Percentiles rank a stretch among this genome's conserved stretches.
These are phyloP conservation scores for Kandelia obovata DNA, from an alignment of 345 rosid species.

Conservation along the genomic window DNA sequence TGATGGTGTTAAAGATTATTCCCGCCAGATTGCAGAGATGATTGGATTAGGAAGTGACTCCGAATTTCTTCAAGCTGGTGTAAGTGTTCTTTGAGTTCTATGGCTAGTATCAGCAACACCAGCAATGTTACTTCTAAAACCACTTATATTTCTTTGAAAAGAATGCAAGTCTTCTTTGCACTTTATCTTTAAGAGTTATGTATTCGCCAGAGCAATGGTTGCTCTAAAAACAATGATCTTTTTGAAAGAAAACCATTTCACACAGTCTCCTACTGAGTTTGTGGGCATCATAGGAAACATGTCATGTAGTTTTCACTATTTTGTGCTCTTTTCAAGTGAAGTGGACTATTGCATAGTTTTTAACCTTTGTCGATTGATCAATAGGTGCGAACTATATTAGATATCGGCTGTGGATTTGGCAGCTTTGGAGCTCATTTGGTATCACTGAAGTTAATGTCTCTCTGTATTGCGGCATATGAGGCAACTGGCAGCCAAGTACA, in stretches of 20 bases:
- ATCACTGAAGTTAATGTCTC: conserved; percentile 72
- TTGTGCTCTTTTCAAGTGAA: conserved; percentile 2
- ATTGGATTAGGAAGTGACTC: conserved; percentile 87
- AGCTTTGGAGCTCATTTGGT: conserved; percentile 95
- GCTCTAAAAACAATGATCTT: no score
- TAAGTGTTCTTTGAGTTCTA: conserved; percentile 40
- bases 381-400: conserved; percentile 74
- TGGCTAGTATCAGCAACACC: background rate
- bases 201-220: no score
- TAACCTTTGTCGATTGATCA: conserved; percentile 8
- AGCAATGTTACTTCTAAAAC: background rate
- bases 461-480: conserved; percentile 89
- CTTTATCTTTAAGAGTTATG: no score
- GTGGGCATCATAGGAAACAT: background rate
- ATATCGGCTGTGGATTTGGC: conserved; percentile 97
- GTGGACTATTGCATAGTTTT: background rate
- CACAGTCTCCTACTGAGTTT: background rate
- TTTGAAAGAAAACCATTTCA: background rate
- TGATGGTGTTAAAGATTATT: conserved; percentile 93
- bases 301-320: background rate
- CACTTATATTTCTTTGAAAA: no score
- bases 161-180: no score
- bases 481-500: conserved; percentile 98
- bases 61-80: conserved; percentile 90
- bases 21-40: conserved; percentile 97